These are phyloP conservation scores for Aspergillus unguis DNA, from an alignment of 2,329 filamentous ascomycete genomes.

Conservation along the genomic window DNA sequence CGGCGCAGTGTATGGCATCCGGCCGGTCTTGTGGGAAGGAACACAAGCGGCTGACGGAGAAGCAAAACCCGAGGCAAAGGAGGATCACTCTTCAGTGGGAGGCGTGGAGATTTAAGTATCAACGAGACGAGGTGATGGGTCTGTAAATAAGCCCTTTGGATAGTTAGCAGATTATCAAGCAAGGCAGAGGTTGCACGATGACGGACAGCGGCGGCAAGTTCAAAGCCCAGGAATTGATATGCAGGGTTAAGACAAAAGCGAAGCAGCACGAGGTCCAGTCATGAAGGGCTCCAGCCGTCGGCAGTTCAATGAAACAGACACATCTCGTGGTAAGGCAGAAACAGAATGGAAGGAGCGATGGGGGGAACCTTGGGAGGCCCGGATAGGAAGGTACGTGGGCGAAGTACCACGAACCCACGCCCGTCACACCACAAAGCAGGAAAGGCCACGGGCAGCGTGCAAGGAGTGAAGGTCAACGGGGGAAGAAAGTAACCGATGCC, in stretches of 20 bases:
- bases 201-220: slow-evolving; percentile 3
- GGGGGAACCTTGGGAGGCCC: not conserved
- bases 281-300: not conserved
- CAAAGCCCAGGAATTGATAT: slow-evolving; percentile 4
- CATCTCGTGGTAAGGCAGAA: not conserved
- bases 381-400: not conserved
- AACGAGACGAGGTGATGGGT: slow-evolving; percentile 3
- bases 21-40: slow-evolving; percentile 34
- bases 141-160: slow-evolving; percentile 14
- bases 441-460: not conserved
- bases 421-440: slow-evolving; percentile 5
- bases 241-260: slow-evolving; percentile 4
- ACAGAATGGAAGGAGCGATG: slow-evolving; percentile 1
- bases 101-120: slow-evolving; percentile 1
- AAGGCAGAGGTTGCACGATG: slow-evolving; percentile 3
- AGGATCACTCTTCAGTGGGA: not conserved
- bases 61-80: not conserved
- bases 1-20: slow-evolving; percentile 52
- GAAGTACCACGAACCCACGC: slow-evolving; percentile 1
- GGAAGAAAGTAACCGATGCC: slow-evolving; percentile 8
- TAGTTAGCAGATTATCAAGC: slow-evolving; percentile 10
- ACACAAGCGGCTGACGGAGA: slow-evolving; percentile 25
- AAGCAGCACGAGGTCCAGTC: not conserved
- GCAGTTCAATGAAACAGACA: not conserved
- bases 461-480: slow-evolving; percentile 2